Percentiles rank a stretch among this genome's conserved stretches.
Conservation (phyloP, 73 alveolate genomes). For the Uronychia binucleata region DNA sequence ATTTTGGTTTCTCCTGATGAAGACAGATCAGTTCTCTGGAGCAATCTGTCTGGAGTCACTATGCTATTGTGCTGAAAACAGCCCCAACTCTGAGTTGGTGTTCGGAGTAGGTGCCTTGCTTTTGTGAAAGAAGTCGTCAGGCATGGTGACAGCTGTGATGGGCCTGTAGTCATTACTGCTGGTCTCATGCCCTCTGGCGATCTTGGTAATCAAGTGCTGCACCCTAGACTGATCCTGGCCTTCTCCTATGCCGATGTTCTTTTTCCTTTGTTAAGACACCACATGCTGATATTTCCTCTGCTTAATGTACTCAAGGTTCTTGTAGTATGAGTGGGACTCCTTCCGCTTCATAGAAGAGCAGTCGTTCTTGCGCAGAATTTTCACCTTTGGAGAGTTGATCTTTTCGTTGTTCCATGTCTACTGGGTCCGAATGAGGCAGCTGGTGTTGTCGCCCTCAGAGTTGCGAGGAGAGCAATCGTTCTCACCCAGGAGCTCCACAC, state of each 20-base stretch:
- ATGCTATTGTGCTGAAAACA: too few species aligned
- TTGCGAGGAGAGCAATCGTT: neutral
- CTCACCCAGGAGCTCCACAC: too few species aligned
- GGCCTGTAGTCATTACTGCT: neutral
- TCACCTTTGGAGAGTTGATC: neutral
- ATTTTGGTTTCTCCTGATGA: too few species aligned
- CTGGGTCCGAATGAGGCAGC: neutral
- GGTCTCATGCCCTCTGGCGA: neutral
- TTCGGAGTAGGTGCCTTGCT: too few species aligned
- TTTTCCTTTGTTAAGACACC: neutral
- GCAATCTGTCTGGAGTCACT: too few species aligned
- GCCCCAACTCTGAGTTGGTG: too few species aligned
- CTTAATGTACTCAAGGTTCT: neutral
- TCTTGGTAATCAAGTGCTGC: neutral
- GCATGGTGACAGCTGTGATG: conserved; percentile 1
- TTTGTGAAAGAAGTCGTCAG: neutral
- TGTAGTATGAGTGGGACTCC: neutral
- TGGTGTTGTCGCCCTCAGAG: neutral
- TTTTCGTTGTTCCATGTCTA: neutral
- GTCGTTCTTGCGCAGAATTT: neutral
- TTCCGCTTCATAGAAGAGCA: neutral
- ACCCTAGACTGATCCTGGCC: neutral
- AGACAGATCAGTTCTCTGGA: too few species aligned
- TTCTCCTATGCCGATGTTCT: neutral
- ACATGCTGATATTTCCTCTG: neutral